Conservation (phyloP, 345 rosid species). For the Abelmoschus esculentus region DNA sequence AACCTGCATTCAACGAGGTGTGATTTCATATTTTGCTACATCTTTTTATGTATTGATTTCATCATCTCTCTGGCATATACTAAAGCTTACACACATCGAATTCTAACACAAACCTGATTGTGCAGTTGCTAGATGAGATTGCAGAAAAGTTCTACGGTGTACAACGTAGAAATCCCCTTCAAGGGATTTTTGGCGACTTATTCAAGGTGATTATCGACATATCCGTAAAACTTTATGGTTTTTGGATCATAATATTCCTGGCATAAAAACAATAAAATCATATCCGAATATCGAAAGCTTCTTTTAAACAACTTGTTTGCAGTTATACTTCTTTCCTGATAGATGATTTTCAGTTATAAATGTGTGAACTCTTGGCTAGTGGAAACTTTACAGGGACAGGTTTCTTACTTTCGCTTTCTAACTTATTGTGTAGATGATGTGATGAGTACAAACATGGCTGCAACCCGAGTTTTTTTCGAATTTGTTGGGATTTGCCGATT, state of each 20-base stretch:
- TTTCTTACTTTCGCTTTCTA: background rate
- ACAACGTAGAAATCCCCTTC: constrained; percentile 72
- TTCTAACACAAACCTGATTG: background rate
- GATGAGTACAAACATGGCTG: background rate
- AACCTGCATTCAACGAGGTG: constrained; percentile 77
- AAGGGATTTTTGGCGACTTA: constrained; percentile 84
- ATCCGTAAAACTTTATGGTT: background rate
- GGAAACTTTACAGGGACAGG: background rate
- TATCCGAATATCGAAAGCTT: constrained; percentile 23
- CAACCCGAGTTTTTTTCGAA: background rate
- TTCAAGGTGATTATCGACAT: constrained; percentile 19
- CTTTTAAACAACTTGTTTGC: background rate
- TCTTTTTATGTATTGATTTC: background rate
- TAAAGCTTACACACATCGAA: no score
- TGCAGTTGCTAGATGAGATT: constrained; percentile 71
- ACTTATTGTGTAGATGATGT: constrained; percentile 8
- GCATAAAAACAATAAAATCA: background rate
- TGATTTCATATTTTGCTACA: background rate
- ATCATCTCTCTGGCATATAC: no score
- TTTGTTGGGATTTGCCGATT: background rate
- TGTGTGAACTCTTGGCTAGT: no score
- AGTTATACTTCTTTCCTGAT: background rate
- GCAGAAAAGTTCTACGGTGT: constrained; percentile 83
- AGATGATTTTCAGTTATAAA: background rate
- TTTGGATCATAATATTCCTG: background rate